Evolutionary conservation across 768 basidiomycete genomes (phyloP), one percentile per base, ranked within the genome.

Genomic region (Suillus plorans): DNA sequence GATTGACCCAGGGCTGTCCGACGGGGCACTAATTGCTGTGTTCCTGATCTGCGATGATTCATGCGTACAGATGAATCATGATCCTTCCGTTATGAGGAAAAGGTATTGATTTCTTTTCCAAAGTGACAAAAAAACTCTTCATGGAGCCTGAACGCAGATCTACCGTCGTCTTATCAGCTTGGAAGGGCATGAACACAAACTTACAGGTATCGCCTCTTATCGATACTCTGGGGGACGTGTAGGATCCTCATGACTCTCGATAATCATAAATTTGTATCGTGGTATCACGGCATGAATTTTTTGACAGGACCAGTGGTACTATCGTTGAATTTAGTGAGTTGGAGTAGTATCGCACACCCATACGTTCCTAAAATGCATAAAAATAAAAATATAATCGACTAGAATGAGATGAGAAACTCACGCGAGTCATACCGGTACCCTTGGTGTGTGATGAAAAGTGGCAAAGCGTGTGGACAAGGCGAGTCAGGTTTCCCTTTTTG

Each of bases 401-500:
- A 16, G 18, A 22, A 22, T 10, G 12, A 47, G n/a, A 22, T 22
- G 47, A 13, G 12, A 37, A 10, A 22, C 47, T 50, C 49, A 50
- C 49, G 49, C 25, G 28, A 52, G 50, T 52, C 50, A 52, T 10
- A 37, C 8, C 36, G 10, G 36, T n/a, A 25, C 14, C 45, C 25
- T 50, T 50, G 36, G 36, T n/a, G 47, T 49, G 47, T 47, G 47
- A 25, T 25, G 49, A 5, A 50, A 50, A 50, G 22, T 28, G 50
- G 50, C 50, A 53, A 63, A 55, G 64, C 55, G 64, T 63, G 64
- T 52, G 63, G 10, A 18, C 28, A 22, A 20, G 25, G 44, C 55
- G 71, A 73, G 74, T 75, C 70, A 75, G 4, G 5, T 57, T 74
- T 63, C 75, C 70, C 68, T 65, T 73, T 65, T 41, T 28, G 70